Evolutionary conservation across 139 green algal species (phyloP).

Genomic region (Auxenochlorella pyrenoidosa): DNA sequence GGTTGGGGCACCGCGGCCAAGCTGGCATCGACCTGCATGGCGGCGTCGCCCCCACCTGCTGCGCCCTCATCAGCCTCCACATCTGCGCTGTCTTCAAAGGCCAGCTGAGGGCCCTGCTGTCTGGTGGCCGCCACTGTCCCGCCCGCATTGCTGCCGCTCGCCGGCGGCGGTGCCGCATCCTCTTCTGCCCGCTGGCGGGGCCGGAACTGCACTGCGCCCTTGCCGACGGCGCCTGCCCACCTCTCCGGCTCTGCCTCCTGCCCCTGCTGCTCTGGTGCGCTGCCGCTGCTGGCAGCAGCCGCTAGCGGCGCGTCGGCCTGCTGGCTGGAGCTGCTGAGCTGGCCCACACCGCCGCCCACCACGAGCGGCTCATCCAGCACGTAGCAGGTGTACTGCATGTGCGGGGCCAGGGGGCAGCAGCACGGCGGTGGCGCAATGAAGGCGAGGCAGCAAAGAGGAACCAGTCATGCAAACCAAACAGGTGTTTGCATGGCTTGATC

Average conservation of each 20-base stretch:
- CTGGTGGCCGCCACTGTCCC: not conserved
- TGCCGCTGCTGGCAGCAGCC: not conserved
- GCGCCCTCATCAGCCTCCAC: slow-evolving; percentile 5
- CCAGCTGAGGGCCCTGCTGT: not conserved
- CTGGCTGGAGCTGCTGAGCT: slow-evolving; percentile 8
- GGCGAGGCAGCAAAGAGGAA: no score
- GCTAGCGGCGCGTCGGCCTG: not conserved
- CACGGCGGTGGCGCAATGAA: not conserved
- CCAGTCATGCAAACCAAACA: no score
- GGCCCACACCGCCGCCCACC: slow-evolving; percentile 56
- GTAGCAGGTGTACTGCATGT: slow-evolving; percentile 48
- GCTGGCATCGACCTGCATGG: not conserved
- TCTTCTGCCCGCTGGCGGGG: not conserved
- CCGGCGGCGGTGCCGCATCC: not conserved
- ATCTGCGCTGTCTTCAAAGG: not conserved
- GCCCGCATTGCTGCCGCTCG: not conserved
- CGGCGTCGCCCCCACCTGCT: not conserved
- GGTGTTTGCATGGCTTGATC: not conserved
- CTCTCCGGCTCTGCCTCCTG: slow-evolving; percentile 18
- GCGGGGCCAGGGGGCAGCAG: not conserved
- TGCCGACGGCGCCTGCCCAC: slow-evolving; percentile 34
- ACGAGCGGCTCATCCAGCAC: slow-evolving; percentile 60
- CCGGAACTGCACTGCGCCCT: slow-evolving; percentile 5
- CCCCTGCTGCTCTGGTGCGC: not conserved
- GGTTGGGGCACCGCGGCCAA: not conserved